Base-by-base conservation (phyloP, 495 filamentous ascomycete species). In the Trichoderma asperelloides region DNA sequence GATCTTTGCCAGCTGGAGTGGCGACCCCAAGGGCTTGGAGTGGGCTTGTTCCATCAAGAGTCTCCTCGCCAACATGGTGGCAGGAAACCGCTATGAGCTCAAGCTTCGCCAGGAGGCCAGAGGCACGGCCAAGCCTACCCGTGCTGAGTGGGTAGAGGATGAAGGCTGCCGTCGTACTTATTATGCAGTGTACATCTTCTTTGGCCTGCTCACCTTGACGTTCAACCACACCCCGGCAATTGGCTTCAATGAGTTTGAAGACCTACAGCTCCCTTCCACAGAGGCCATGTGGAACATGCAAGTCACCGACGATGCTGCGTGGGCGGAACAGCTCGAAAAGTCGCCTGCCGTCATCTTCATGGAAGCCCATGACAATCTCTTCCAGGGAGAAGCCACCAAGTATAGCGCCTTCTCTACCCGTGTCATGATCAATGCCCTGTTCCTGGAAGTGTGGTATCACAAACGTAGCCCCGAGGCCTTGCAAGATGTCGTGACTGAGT, bases 161-260 rank as follows among this genome's bases (percentile, higher is more conserved):
- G 95, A 98, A 74, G 92, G 93, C 25, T 96, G 96, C 80, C 87
- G 93, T 65, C 91, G 95, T 60, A 98, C 95, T 2, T 98, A 98
- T 80, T 98, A 93, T 71, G 95, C 95, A n/a, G 94, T 98, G 66
- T 98, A 98, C 78, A 93, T 98, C 79, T 98, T 98, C 86, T 98
- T 98, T 73, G 95, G 95, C 67, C 85, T 98, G 74, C 80, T 98
- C 68, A 98, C 95, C 9, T 77, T 98, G 71, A 96, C 94, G 2
- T 98, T 94, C 84, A 97, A 98, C 77, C 95, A 98, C 77, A 97
- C 94, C 2, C 96, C 96, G 16, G 79, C 93, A 28, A 97, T 98
- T 81, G 93, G 90, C 75, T 97, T 97, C 81, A 96, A 97, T 77
- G 96, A 98, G 77, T 96, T 98, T 71, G 96, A 98, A 73, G 89